Base-by-base conservation (phyloP, 2,329 filamentous ascomycete species). In the Apiospora phragmitis region DNA sequence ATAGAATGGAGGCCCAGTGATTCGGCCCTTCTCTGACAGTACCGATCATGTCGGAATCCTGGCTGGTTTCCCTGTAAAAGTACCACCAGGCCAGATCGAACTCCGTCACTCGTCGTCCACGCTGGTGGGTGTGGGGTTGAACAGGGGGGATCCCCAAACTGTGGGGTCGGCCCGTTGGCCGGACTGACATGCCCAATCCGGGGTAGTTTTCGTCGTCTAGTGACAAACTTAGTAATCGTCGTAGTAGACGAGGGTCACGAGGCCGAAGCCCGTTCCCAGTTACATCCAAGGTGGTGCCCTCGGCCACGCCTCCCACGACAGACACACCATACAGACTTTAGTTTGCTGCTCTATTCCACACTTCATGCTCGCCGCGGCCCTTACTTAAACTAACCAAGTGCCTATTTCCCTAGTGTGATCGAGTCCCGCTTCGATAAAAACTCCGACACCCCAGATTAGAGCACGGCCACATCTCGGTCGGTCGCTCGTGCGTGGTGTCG, bases 41-140 rank as follows among this genome's bases (percentile, higher is more conserved):
- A 62, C 55, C 32, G 55, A 62, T 62, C 55, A 62, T 62, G 55
- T 62, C 21, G 32, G 55, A 38, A 62, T n/a, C 55, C 55, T 59
- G 51, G 51, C 51, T 29, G 51, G 51, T 4, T 59, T 59, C 16
- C 51, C 51, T 35, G 51, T 35, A 21, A 7, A 7, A 32, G 12
- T 32, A n/a, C 51, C 8, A 59, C 51, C 16, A 59, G 35, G 51
- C 29, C 51, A 35, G 51, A 59, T 59, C 51, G 18, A n/a, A 59
- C 6, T 59, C 51, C 51, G 29, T 62, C 32, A 38, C 32, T 38
- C 9, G 49, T 18, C 29, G 38, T 11, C 18, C 55, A n/a, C 14
- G 32, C 55, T 62, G 29, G 7, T 38, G 55, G 29, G 38, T 62
- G 55, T 62, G 55, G 55, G 55, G 55, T 62, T 55, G 32, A 9